These are phyloP conservation scores for Rhodotorula paludigena DNA, from an alignment of 768 basidiomycete genomes.

Conservation along the genomic window DNA sequence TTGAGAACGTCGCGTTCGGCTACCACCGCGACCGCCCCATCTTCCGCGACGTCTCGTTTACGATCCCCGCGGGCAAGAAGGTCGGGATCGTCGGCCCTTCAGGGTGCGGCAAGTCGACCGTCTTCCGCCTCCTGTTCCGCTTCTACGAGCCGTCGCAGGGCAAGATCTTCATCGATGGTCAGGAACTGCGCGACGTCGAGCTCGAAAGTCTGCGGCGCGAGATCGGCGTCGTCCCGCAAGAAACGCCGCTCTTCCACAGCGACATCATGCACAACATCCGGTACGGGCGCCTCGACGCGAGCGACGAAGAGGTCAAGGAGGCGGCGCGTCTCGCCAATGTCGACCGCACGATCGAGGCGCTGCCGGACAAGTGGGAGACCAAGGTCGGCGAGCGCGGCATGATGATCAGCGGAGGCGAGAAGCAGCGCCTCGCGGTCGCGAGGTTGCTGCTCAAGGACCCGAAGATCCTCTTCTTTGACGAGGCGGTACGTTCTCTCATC, in stretches of 20 bases:
- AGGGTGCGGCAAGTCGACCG: slow-evolving; percentile 94
- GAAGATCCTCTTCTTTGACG: slow-evolving; percentile 94
- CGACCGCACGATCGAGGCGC: slow-evolving; percentile 66
- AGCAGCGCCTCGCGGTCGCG: slow-evolving; percentile 92
- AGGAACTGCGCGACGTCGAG: slow-evolving; percentile 70
- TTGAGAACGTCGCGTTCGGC: slow-evolving; percentile 84
- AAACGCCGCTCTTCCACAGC: slow-evolving; percentile 94
- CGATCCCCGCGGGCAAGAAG: slow-evolving; percentile 91
- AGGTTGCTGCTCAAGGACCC: slow-evolving; percentile 89
- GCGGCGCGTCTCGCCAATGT: slow-evolving; percentile 84
- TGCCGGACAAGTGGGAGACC: slow-evolving; percentile 83
- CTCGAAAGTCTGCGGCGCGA: slow-evolving; percentile 64
- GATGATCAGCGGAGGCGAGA: slow-evolving; percentile 99
- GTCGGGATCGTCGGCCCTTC: slow-evolving; percentile 95
- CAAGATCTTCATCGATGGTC: slow-evolving; percentile 73
- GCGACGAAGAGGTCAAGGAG: slow-evolving; percentile 78
- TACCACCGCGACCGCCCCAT: slow-evolving; percentile 91
- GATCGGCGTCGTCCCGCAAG: slow-evolving; percentile 95
- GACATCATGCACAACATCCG: slow-evolving; percentile 92
- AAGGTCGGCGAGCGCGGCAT: slow-evolving; percentile 91
- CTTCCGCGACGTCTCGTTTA: slow-evolving; percentile 79
- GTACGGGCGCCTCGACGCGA: slow-evolving; percentile 82
- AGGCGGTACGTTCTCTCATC: slow-evolving; percentile 63
- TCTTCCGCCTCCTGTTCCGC: slow-evolving; percentile 86
- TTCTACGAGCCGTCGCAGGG: slow-evolving; percentile 86